A percentile compares a stretch with the other conserved stretches of the same genome.
Conservation (phyloP, 2,329 filamentous ascomycete genomes). For the Tolypocladium amazonense region DNA sequence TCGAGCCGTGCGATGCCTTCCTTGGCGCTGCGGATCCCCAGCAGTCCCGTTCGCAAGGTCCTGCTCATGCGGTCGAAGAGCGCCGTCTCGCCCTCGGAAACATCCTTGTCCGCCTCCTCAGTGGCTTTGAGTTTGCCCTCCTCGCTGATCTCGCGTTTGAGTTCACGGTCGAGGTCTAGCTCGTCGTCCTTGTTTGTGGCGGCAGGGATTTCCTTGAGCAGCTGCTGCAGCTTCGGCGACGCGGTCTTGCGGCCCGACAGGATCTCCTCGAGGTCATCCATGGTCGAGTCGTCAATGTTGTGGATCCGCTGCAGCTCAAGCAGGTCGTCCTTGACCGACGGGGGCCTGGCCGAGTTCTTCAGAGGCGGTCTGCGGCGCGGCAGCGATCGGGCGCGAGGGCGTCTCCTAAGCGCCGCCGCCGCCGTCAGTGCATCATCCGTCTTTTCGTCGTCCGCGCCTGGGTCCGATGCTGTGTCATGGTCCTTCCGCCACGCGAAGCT, state of each 20-base stretch:
- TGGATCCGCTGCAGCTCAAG: slow-evolving; percentile 39
- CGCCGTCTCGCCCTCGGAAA: slow-evolving; percentile 29
- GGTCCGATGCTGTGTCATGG: slow-evolving; percentile 21
- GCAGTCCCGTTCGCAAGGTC: slow-evolving; percentile 37
- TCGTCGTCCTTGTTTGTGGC: slow-evolving; percentile 8
- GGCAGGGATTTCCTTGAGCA: slow-evolving; percentile 13
- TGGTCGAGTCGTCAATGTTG: slow-evolving; percentile 47
- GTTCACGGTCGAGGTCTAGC: slow-evolving; percentile 5
- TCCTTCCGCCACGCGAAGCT: slow-evolving; percentile 13
- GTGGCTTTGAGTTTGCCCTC: slow-evolving; percentile 1
- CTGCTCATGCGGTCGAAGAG: slow-evolving; percentile 40
- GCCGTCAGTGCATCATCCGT: slow-evolving; percentile 7
- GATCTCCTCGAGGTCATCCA: slow-evolving; percentile 47
- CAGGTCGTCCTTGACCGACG: slow-evolving; percentile 45
- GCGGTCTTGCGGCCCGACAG: slow-evolving; percentile 26
- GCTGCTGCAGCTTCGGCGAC: slow-evolving; percentile 12
- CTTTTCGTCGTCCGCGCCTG: slow-evolving; percentile 14
- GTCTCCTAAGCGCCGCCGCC: slow-evolving; percentile 14
- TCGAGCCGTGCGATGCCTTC: slow-evolving; percentile 49
- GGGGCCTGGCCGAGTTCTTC: slow-evolving; percentile 41
- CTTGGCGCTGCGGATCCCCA: slow-evolving; percentile 43
- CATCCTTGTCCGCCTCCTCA: slow-evolving; percentile 11
- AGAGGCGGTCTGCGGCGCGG: slow-evolving; percentile 34
- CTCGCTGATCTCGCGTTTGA: slow-evolving; percentile 10
- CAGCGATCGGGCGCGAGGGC: slow-evolving; percentile 23